These are phyloP conservation scores for Prunus fruticosa DNA, from an alignment of 306 rosid genomes.

Conservation along the genomic window DNA sequence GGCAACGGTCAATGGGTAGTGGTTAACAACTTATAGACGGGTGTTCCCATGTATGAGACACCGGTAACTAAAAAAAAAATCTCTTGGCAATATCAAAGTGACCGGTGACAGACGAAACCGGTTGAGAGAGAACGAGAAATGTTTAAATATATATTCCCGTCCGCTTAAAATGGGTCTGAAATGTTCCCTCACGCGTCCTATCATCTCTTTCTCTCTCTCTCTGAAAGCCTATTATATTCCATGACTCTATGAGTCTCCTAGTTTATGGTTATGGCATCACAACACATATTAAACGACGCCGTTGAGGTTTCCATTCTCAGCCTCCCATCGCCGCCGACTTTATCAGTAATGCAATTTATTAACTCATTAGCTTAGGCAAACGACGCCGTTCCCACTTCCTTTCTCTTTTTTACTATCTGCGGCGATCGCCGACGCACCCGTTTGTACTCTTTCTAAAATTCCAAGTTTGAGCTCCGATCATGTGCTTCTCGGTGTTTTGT, in stretches of 20 bases:
- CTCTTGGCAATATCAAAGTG: slow-evolving; percentile 27
- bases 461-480: slow-evolving; percentile 28
- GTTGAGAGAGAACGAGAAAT: slow-evolving; percentile 21
- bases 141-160: slow-evolving; percentile 37
- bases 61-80: slow-evolving; percentile 26
- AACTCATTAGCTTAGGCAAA: neutral
- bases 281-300: neutral
- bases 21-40: slow-evolving; percentile 20
- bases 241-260: neutral
- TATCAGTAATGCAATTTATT: neutral
- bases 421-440: slow-evolving; percentile 20
- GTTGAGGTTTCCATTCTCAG: neutral
- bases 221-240: slow-evolving; percentile 4
- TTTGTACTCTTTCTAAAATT: slow-evolving; percentile 9
- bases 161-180: slow-evolving; percentile 46
- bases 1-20: neutral
- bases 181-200: slow-evolving; percentile 52
- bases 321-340: neutral
- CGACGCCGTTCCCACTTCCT: neutral
- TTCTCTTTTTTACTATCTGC: slow-evolving; percentile 23
- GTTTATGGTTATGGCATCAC: neutral
- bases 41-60: slow-evolving; percentile 49
- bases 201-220: slow-evolving; percentile 18
- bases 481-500: slow-evolving; percentile 18
- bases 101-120: slow-evolving; percentile 60